These are phyloP conservation scores for Phytophthora aleatoria DNA, from an alignment of 352 stramenopile species.

Conservation along the genomic window DNA sequence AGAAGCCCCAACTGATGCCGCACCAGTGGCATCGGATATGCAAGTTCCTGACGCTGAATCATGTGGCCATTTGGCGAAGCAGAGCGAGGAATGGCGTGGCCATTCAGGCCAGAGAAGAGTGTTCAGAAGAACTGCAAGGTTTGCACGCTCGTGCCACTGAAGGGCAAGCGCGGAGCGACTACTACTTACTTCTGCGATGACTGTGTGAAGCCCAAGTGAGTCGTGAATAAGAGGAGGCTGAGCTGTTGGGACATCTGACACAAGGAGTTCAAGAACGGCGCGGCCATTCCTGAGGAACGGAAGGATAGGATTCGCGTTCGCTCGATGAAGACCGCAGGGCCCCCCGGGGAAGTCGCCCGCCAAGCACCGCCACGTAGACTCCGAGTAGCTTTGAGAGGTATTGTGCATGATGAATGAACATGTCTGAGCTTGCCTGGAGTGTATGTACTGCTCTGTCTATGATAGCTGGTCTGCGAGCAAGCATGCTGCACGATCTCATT, in stretches of 20 bases:
- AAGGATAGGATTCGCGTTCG: not conserved
- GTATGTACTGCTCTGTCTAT: not conserved
- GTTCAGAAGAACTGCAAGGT: conserved; percentile 1
- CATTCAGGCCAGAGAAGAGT: not conserved
- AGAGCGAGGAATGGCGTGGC: not conserved
- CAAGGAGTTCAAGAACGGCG: not conserved
- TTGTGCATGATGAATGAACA: not conserved
- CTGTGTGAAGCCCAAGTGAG: not conserved
- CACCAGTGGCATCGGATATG: too few relatives aligned
- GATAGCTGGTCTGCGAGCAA: not conserved
- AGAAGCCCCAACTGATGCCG: not conserved
- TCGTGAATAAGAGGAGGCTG: not conserved
- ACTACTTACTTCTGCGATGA: not conserved
- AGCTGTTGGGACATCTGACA: not conserved
- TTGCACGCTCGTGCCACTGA: not conserved
- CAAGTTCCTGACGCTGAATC: too few relatives aligned
- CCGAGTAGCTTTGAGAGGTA: not conserved
- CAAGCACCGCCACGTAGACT: not conserved
- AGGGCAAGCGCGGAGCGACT: not conserved
- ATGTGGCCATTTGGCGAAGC: not conserved
- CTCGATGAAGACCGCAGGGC: not conserved
- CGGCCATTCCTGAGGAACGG: not conserved
- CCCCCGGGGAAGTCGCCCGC: not conserved
- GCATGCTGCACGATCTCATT: too few relatives aligned
- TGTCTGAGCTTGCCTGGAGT: not conserved